A percentile compares a stretch with the other conserved stretches of the same genome.
Conservation (phyloP, 2,329 filamentous ascomycete species). For the Drechslera avenae region DNA sequence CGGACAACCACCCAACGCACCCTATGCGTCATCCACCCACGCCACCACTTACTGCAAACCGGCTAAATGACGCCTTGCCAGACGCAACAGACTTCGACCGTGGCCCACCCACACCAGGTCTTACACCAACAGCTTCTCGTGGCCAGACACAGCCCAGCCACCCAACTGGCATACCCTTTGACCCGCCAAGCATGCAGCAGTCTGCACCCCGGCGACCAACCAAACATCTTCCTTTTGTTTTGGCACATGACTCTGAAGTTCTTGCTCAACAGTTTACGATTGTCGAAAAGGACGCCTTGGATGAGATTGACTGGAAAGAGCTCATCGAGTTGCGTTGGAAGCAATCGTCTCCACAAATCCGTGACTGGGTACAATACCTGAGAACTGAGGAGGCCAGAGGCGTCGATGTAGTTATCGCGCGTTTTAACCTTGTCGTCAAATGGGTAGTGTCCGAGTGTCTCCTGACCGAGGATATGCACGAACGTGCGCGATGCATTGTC, state of each 20-base stretch:
- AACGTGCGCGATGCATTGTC: slow-evolving; percentile 76
- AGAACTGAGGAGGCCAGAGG: slow-evolving; percentile 73
- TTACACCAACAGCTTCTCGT: slow-evolving; percentile 43
- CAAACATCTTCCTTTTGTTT: slow-evolving; percentile 74
- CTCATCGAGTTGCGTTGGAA: slow-evolving; percentile 85
- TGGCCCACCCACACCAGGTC: slow-evolving; percentile 46
- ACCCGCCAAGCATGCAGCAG: slow-evolving; percentile 27
- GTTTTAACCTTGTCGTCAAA: slow-evolving; percentile 88
- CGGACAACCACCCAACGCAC: slow-evolving; percentile 36
- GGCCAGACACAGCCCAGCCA: slow-evolving; percentile 26
- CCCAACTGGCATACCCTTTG: slow-evolving; percentile 28
- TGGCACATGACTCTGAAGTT: slow-evolving; percentile 78
- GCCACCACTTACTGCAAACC: slow-evolving; percentile 50
- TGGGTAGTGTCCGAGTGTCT: slow-evolving; percentile 83
- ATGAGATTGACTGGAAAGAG: slow-evolving; percentile 88
- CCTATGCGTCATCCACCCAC: slow-evolving; percentile 50
- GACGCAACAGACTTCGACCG: slow-evolving; percentile 41
- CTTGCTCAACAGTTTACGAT: slow-evolving; percentile 84
- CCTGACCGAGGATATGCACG: slow-evolving; percentile 71
- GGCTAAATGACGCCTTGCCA: slow-evolving; percentile 29
- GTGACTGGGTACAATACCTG: slow-evolving; percentile 83
- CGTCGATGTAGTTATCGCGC: slow-evolving; percentile 81
- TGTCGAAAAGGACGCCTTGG: slow-evolving; percentile 83
- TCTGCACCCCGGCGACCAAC: slow-evolving; percentile 12
- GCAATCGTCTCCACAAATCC: slow-evolving; percentile 67